Conservation (phyloP, 345 rosid species). For the Hypericum androsaemum region DNA sequence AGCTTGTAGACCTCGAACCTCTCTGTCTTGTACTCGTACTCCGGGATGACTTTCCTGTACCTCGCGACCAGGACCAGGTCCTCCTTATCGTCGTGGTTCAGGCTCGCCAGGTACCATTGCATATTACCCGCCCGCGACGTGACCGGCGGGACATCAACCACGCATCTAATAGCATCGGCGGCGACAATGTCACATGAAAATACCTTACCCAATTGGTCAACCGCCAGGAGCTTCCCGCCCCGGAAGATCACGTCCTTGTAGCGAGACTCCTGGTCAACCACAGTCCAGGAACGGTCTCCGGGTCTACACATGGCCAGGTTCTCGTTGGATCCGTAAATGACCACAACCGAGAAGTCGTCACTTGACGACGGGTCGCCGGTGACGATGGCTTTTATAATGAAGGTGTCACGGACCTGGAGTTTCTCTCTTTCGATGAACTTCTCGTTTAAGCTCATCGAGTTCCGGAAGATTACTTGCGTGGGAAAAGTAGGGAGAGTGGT, state of each 20-base stretch:
- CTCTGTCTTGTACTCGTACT: constrained; percentile 26
- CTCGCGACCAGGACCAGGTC: constrained; percentile 38
- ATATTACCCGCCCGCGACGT: no score
- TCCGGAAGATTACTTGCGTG: constrained; percentile 6
- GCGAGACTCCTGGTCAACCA: constrained; percentile 24
- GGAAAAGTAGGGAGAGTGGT: constrained; percentile 31
- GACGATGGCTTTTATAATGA: constrained; percentile 36
- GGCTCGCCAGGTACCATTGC: no score
- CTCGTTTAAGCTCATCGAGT: constrained; percentile 7
- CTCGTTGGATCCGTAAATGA: constrained; percentile 26
- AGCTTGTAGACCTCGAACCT: constrained; percentile 38
- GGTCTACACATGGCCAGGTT: constrained; percentile 35
- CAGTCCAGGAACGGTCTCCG: constrained; percentile 30
- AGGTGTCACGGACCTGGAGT: constrained; percentile 28
- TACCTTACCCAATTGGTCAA: constrained; percentile 8
- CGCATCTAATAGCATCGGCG: no score
- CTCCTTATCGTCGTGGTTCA: constrained; percentile 11
- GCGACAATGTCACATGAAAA: no score
- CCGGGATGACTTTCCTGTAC: constrained; percentile 20
- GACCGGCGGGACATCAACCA: no score
- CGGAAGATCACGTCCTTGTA: constrained; percentile 36
- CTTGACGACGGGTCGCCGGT: constrained; percentile 24
- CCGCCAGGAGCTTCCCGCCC: constrained; percentile 34
- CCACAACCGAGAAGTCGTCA: constrained; percentile 25
- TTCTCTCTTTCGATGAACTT: constrained; percentile 7